Evolutionary conservation across 2,329 filamentous ascomycete genomes (phyloP).

Genomic region (Calonectria honghensis): DNA sequence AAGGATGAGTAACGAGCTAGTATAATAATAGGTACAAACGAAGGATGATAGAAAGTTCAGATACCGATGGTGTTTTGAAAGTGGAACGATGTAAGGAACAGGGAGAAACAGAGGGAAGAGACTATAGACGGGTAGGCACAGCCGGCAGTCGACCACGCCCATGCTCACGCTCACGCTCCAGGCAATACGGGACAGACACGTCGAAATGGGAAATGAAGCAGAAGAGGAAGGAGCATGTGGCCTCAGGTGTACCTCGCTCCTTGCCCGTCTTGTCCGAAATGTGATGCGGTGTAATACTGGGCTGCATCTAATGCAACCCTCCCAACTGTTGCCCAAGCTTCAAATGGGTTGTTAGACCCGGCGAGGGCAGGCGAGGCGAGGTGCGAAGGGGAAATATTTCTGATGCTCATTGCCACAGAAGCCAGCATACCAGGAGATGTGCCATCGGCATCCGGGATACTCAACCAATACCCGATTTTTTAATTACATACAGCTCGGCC

Average conservation of each 20-base stretch:
- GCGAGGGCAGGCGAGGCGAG: slow-evolving; percentile 26
- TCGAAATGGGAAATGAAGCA: slow-evolving; percentile 26
- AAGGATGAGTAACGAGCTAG: not conserved
- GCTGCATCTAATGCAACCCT: slow-evolving; percentile 25
- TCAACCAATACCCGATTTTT: not conserved
- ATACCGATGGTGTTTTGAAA: slow-evolving; percentile 8
- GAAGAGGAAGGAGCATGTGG: slow-evolving; percentile 29
- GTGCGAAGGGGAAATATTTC: not conserved
- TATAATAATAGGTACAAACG: not conserved
- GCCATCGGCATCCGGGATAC: slow-evolving; percentile 5
- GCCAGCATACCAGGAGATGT: slow-evolving; percentile 1
- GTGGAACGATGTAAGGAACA: slow-evolving; percentile 1
- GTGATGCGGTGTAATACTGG: slow-evolving; percentile 11
- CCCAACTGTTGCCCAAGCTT: slow-evolving; percentile 19
- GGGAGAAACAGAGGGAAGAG: slow-evolving; percentile 14
- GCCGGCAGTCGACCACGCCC: slow-evolving; percentile 13
- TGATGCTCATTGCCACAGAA: not conserved
- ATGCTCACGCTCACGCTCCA: not conserved
- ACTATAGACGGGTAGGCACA: slow-evolving; percentile 13
- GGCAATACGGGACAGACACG: not conserved
- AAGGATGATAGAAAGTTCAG: not conserved
- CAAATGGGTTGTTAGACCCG: slow-evolving; percentile 10
- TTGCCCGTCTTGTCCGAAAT: slow-evolving; percentile 12
- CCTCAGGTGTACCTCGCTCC: slow-evolving; percentile 8
- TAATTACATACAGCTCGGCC: slow-evolving; percentile 4